Base-by-base conservation (phyloP, 371 early-diverging fungal genomes). In the Rhizopus delemar region DNA sequence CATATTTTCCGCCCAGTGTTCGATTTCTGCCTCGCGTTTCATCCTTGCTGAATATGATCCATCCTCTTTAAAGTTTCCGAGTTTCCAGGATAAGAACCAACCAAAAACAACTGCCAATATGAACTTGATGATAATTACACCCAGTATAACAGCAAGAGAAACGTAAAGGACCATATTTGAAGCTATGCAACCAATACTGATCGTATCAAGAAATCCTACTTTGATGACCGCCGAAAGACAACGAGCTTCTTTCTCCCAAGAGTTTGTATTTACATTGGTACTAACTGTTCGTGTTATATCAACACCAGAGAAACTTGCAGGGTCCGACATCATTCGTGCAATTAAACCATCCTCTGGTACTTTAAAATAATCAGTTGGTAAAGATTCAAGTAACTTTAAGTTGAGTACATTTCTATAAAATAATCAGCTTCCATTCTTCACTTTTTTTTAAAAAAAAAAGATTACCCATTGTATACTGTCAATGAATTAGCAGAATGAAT, bases 391-490 rank as follows among this genome's bases (percentile, higher is more conserved):
- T 35, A 78, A 57, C 7, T 57, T 57, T 8, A 78, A 38, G 56
- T 78, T 78, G 9, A 78, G 60, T 0, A 78, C 73, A 53, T 71
- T 66, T 35, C 78, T 77, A 45, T 12, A 34, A 32, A 45, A 2
- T 22, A 22, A 22, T 22, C 22, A 22, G 22, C 2, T 22, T 22
- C 22, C 22, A 0, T 22, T 2, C 22, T 22, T 22, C 22, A 22
- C 22, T 22, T 22, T 22, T 22, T 22, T n/a, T n/a, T n/a, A n/a
- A n/a, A n/a, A 2, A 22, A 22, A 22, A 22, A 22, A 22, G 22
- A 0, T 34, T 81, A 85, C 66, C 91, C 90, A 57, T 92, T 92
- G 70, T 86, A 92, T 8, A 92, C 83, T 41, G 86, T 82, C 33
- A 79, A 66, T 45, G 80, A 72, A 33, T 64, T 70, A 0, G 71